Evolutionary conservation across 495 filamentous ascomycete genomes (phyloP).

Genomic region (Aspergillus conjunctus): DNA sequence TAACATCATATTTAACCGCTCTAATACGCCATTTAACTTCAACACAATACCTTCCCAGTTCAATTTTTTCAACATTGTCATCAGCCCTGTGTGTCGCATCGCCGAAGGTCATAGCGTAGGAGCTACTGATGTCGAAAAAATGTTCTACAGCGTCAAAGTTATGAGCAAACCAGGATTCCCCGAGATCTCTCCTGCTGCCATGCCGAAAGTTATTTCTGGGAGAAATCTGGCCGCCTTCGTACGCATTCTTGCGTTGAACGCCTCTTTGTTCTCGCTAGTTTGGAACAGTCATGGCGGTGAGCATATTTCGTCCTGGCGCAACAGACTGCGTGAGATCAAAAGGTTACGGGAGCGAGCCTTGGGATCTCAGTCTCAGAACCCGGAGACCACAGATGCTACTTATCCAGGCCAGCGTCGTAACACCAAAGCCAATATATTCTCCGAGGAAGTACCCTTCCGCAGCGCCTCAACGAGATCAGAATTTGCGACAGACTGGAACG

Average conservation of each 20-base stretch:
- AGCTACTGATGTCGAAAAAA: conserved; percentile 40
- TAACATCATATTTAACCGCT: conserved; percentile 97
- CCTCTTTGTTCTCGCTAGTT: conserved; percentile 87
- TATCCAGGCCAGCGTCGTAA: conserved; percentile 49
- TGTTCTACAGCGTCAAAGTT: conserved; percentile 82
- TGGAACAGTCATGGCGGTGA: conserved; percentile 85
- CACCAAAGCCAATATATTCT: conserved; percentile 49
- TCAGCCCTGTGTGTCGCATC: conserved; percentile 76
- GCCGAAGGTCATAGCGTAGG: conserved; percentile 33
- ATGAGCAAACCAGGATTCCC: conserved; percentile 84
- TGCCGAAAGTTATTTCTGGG: conserved; percentile 82
- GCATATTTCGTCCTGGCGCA: conserved; percentile 86
- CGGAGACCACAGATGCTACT: conserved; percentile 40
- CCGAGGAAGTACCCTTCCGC: conserved; percentile 42
- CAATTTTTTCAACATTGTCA: conserved; percentile 94
- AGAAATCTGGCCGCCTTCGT: conserved; percentile 81
- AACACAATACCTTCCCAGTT: conserved; percentile 92
- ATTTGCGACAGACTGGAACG: conserved; percentile 46
- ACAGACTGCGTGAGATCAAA: conserved; percentile 81
- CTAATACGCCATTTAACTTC: conserved; percentile 81
- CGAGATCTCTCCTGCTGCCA: conserved; percentile 82
- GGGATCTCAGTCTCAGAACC: conserved; percentile 33
- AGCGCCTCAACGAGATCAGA: conserved; percentile 32
- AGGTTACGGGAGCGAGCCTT: conserved; percentile 66
- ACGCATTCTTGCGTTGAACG: conserved; percentile 87